These are phyloP conservation scores for Aspergillus panamensis DNA, from an alignment of 495 filamentous ascomycete species.

Conservation along the genomic window DNA sequence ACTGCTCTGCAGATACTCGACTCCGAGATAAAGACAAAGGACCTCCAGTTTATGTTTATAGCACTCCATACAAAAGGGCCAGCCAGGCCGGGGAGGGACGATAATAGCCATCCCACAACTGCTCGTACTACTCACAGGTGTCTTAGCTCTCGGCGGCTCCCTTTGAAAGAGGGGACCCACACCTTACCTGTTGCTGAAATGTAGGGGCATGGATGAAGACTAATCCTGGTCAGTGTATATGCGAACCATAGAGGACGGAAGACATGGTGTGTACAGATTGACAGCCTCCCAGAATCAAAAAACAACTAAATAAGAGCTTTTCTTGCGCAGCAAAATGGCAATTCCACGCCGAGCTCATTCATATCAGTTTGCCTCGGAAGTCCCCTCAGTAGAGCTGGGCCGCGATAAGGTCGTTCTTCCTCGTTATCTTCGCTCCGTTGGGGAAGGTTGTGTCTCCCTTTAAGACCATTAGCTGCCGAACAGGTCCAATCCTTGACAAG, in stretches of 20 bases:
- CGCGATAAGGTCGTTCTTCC: too few relatives aligned
- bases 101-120: slow-evolving; percentile 1
- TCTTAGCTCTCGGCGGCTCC: not conserved
- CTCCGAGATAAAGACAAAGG: not conserved
- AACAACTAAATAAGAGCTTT: not conserved
- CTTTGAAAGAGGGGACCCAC: not conserved
- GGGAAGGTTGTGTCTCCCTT: too few relatives aligned
- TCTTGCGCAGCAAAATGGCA: too few relatives aligned
- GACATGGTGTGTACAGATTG: not conserved
- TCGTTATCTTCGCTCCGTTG: too few relatives aligned
- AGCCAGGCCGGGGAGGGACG: slow-evolving; percentile 4
- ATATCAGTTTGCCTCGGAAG: too few relatives aligned
- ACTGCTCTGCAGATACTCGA: slow-evolving; percentile 7
- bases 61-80: slow-evolving; percentile 5
- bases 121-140: not conserved
- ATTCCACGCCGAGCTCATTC: too few relatives aligned
- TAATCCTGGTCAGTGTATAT: not conserved
- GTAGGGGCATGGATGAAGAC: not conserved
- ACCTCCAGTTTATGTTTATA: slow-evolving; percentile 3
- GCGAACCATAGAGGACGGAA: not conserved
- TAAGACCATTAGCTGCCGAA: too few relatives aligned
- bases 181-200: not conserved
- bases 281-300: not conserved
- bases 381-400: too few relatives aligned
- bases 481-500: too few relatives aligned